Evolutionary conservation across 805 yeast genomes (phyloP).

Genomic region (Clavispora phyllophila): DNA sequence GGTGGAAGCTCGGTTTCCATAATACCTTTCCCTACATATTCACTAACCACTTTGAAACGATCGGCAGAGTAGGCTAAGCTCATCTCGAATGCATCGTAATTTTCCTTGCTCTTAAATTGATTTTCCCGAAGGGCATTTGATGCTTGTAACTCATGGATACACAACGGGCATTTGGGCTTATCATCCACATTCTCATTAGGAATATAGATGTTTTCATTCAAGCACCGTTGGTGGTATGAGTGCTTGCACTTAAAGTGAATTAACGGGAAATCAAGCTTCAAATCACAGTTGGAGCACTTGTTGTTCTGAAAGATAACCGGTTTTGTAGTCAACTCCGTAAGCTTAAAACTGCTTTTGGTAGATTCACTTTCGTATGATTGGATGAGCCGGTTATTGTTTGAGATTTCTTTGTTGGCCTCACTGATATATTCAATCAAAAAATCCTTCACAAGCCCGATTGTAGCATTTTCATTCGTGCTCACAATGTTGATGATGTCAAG

Average conservation of each 20-base stretch:
- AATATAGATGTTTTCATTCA: conserved; percentile 43
- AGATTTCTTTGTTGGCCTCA: conserved; percentile 57
- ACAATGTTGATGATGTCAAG: conserved; percentile 71
- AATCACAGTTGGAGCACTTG: conserved; percentile 61
- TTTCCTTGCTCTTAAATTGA: conserved; percentile 57
- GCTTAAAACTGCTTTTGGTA: conserved; percentile 43
- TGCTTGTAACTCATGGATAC: conserved; percentile 67
- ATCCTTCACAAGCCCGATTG: conserved; percentile 68
- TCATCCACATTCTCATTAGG: conserved; percentile 6
- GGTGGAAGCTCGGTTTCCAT: conserved; percentile 43
- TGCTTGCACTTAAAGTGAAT: conserved; percentile 85
- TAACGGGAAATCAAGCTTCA: conserved; percentile 68
- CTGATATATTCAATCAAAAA: conserved; percentile 59
- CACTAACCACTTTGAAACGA: conserved; percentile 70
- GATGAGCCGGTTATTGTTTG: conserved; percentile 62
- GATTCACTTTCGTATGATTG: conserved; percentile 67
- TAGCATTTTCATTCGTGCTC: conserved; percentile 56
- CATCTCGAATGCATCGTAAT: conserved; percentile 57
- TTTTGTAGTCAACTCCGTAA: conserved; percentile 44
- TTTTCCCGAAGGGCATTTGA: conserved; percentile 51
- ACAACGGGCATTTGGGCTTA: conserved; percentile 57
- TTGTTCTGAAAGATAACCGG: conserved; percentile 56
- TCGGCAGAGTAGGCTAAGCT: conserved; percentile 52
- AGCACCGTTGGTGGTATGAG: conserved; percentile 78
- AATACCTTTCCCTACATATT: conserved; percentile 85